These are phyloP conservation scores for Lophium mytilinum DNA, from an alignment of 495 filamentous ascomycete species.

Conservation along the genomic window DNA sequence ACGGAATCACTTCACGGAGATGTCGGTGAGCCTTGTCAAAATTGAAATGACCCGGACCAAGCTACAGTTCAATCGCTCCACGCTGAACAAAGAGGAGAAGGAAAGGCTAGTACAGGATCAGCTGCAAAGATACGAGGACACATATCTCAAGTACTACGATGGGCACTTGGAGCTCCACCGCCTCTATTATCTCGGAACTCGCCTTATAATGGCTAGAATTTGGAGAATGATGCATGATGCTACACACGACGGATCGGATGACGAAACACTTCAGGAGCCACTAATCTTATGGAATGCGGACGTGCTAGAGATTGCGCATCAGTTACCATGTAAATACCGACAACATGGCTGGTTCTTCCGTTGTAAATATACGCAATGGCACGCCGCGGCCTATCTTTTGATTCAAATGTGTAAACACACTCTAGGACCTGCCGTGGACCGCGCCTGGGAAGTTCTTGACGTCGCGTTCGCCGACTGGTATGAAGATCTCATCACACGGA, in stretches of 20 bases:
- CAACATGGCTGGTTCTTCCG: conserved; percentile 16
- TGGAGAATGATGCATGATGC: conserved; percentile 9
- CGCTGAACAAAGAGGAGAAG: not conserved
- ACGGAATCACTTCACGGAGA: conserved; percentile 10
- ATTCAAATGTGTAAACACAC: conserved; percentile 5
- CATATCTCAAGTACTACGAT: conserved; percentile 6
- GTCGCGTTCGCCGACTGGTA: not conserved
- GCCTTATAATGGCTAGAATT: conserved; percentile 2
- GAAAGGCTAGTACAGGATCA: not conserved
- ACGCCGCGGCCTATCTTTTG: conserved; percentile 14
- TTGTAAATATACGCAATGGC: conserved; percentile 17
- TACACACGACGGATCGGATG: not conserved
- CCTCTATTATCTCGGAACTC: conserved; percentile 1
- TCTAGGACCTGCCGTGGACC: conserved; percentile 3
- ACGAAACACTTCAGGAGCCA: not conserved
- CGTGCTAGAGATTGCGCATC: conserved; percentile 9
- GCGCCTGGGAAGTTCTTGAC: conserved; percentile 12
- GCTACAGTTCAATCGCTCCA: conserved; percentile 1
- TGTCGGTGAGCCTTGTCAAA: conserved; percentile 4
- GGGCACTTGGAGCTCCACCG: not conserved
- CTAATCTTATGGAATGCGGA: conserved; percentile 8
- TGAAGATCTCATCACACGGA: not conserved
- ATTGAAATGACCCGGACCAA: conserved; percentile 4
- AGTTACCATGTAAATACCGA: conserved; percentile 1
- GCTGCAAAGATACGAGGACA: conserved; percentile 7